Conservation (phyloP, 1,284 basidiomycete genomes). For the Austropuccinia psidii region DNA sequence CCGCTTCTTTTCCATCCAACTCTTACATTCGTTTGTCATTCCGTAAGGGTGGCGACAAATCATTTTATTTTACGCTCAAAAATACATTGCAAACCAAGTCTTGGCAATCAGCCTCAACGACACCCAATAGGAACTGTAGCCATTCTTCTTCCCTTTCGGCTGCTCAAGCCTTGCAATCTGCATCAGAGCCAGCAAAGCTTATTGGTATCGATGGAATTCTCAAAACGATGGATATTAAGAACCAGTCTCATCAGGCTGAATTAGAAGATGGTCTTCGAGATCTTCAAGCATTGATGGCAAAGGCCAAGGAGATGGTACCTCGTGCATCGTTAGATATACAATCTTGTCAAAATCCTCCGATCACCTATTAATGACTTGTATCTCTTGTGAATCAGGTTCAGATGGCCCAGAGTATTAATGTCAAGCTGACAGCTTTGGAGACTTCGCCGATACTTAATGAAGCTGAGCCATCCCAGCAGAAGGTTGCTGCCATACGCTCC, state of each 20-base stretch:
- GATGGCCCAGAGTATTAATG: slow-evolving; percentile 77
- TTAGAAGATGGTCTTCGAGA: slow-evolving; percentile 65
- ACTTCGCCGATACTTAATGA: slow-evolving; percentile 42
- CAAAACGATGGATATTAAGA: background rate
- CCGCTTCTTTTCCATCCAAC: slow-evolving; percentile 53
- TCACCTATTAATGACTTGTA: background rate
- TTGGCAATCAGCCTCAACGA: slow-evolving; percentile 53
- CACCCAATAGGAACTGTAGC: background rate
- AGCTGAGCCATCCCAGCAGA: slow-evolving; percentile 61
- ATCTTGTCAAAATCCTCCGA: background rate
- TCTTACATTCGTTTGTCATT: slow-evolving; percentile 61
- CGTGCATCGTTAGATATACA: background rate
- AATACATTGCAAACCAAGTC: slow-evolving; percentile 65
- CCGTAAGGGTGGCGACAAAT: slow-evolving; percentile 77
- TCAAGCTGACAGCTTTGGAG: slow-evolving; percentile 63
- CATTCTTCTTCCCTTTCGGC: background rate
- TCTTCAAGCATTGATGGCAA: slow-evolving; percentile 80
- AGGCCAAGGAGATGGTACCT: slow-evolving; percentile 81
- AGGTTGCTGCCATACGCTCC: slow-evolving; percentile 61
- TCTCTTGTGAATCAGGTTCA: slow-evolving; percentile 49
- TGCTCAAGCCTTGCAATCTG: slow-evolving; percentile 14
- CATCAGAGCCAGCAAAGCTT: background rate
- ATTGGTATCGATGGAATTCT: slow-evolving; percentile 31
- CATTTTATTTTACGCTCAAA: slow-evolving; percentile 72
- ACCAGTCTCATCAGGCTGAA: slow-evolving; percentile 7